A percentile compares a stretch with the other conserved stretches of the same genome.
Conservation (phyloP, 306 rosid genomes). For the Pyrus pyrifolia region DNA sequence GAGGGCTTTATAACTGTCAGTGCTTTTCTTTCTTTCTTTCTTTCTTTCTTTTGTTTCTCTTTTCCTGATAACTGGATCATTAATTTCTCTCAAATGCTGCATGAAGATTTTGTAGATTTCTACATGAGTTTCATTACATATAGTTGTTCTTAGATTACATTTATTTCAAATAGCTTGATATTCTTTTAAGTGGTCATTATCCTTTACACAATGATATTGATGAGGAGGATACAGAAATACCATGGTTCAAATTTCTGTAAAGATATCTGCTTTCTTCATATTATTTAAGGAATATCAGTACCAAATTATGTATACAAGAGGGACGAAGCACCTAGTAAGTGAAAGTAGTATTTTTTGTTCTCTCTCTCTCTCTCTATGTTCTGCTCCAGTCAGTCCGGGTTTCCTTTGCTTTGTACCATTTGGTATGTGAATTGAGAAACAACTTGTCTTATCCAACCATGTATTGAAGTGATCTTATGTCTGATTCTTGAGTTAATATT, state of each 20-base stretch:
- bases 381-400: neutral
- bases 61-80: slow-evolving; percentile 14
- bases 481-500: neutral
- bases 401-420: neutral
- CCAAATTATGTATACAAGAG: neutral
- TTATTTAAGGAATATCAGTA: neutral
- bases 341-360: neutral
- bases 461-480: neutral
- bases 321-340: neutral
- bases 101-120: slow-evolving; percentile 9
- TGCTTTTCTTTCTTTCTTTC: neutral
- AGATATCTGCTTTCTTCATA: neutral
- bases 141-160: neutral
- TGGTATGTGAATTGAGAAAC: neutral
- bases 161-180: neutral
- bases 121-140: neutral
- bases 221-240: neutral
- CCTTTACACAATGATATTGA: neutral
- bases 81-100: slow-evolving; percentile 11
- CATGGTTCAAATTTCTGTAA: neutral
- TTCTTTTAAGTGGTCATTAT: neutral
- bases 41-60: neutral
- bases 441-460: neutral
- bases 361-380: neutral
- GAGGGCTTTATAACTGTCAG: slow-evolving; percentile 81